phyloP scores from a whole-genome alignment of 1,284 basidiomycete genomes.

The Tylopilus sp. region DNA sequence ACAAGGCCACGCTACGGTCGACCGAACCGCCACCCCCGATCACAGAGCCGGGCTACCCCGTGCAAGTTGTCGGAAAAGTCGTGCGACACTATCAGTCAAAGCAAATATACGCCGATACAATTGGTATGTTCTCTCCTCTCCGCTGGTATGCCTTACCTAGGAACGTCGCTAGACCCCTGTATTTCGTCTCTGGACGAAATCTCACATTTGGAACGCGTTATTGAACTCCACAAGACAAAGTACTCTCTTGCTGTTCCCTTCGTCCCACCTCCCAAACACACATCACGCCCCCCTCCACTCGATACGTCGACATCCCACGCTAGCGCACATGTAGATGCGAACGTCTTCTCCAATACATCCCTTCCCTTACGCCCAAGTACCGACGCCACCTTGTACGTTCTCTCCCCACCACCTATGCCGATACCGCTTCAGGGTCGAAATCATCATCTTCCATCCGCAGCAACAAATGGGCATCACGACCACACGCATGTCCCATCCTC shows the following conservation, averaged over 20 bases:
- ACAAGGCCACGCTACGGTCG: constrained; percentile 5
- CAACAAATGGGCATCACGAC: not conserved
- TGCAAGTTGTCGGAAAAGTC: constrained; percentile 50
- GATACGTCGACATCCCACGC: not conserved
- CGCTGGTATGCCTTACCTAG: not conserved
- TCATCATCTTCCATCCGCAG: not conserved
- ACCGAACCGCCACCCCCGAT: constrained; percentile 37
- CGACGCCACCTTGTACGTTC: constrained; percentile 8
- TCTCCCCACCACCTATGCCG: constrained; percentile 13
- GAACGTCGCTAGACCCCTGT: constrained; percentile 40
- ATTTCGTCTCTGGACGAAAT: constrained; percentile 56
- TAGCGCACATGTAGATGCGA: not conserved
- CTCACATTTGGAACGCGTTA: constrained; percentile 52
- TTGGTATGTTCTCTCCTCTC: constrained; percentile 35
- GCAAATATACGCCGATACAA: constrained; percentile 44
- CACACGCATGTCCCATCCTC: constrained; percentile 17
- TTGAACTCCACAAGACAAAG: constrained; percentile 47
- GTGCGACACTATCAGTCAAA: constrained; percentile 41
- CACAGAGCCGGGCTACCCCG: constrained; percentile 46
- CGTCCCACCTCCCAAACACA: constrained; percentile 31
- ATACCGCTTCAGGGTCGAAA: constrained; percentile 11
- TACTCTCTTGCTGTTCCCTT: constrained; percentile 51
- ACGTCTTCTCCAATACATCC: constrained; percentile 12
- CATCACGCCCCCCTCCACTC: constrained; percentile 2
- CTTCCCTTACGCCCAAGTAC: not conserved